Evolutionary conservation across 2,329 filamentous ascomycete species (phyloP), one percentile per base, ranked within the genome.

Genomic region (Pseudocercospora vitis): DNA sequence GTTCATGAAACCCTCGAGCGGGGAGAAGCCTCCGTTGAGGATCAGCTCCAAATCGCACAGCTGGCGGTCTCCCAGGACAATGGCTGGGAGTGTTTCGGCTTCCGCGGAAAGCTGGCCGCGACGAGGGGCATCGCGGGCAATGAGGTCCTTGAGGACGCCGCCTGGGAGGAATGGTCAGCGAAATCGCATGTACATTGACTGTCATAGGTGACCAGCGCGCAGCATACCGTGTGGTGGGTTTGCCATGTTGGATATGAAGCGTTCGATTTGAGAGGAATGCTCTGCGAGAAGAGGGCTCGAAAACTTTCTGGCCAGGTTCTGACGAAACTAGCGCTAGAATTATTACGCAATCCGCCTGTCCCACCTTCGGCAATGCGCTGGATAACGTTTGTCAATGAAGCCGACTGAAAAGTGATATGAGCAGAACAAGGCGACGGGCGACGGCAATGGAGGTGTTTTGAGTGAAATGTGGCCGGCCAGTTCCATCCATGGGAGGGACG

Each of bases 11-110:
- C 91, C 94, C 84, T 99, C 92, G 33, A 99, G 84, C 55, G 94
- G 94, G 62, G 91, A 96, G 80, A 99, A 99, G 63, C 94, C 94
- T 72, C 94, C 94, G 74, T 91, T 97, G 74, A 99, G 85, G 70
- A 99, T 91, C 75, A 99, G 78, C 77, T 99, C 94, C 64, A 99
- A 82, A 81, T 99, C 94, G 77, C 94, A 99, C 46, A 99, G 85
- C 77, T 99, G 94, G 68, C 94, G 86, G 81, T 99, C 94, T 48
- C 83, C 88, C 63, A 99, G 85, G 56, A 87, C 78, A 64, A 99
- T 81, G 31, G 92, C 88, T 31, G 91, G 89, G 40, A 97, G 85
- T 26, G 71, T 86, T 80, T 96, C 91, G 35, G 92, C 88, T 78
- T 99, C 94, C 42, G 82, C 83, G 52, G 79, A 78, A 60, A 99